Base-by-base conservation (phyloP, 2,329 filamentous ascomycete species). In the Colletotrichum ledebouriae region DNA sequence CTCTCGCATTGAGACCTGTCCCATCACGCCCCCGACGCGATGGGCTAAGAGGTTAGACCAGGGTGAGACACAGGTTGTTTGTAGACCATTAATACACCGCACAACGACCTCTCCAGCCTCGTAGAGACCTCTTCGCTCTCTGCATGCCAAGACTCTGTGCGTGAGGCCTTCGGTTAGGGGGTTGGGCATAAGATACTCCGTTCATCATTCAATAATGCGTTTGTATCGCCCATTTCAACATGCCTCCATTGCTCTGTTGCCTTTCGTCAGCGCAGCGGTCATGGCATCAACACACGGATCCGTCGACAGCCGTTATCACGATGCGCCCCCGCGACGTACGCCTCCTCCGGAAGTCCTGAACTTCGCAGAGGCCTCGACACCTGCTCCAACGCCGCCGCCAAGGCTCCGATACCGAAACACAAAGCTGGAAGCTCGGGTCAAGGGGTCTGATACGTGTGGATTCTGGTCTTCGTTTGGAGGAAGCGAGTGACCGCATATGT, bases 401-500 rank as follows among this genome's bases (percentile, higher is more conserved):
- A 52, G 34, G 2, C 22, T 52, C 33, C 49, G 49, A 7, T 52
- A 52, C 17, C 49, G 49, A 52, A 52, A 52, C 15, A 15, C 25
- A 5, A 52, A 52, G 13, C n/a, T 52, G 9, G 49, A 29, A 22
- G 25, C 49, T 52, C 49, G 49, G 33, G 17, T 9, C 2, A 52
- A 52, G 25, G 15, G 49, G 3, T 2, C 49, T 33, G 49, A 52
- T 34, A 52, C 49, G n/a, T 52, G 49, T 33, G 49, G 49, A n/a
- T 52, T 52, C 25, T 52, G 49, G 49, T 52, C 49, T 34, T 52
- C 49, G 3, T 52, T 7, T 11, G 49, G 49, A 34, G 49, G 6
- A 4, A 17, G 49, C 34, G 13, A 52, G 49, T 52, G 2, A 33
- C 29, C 11, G 12, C 12, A 4, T 13, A 39, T 3, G 22, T 52